Base-by-base conservation (phyloP, 202 grass and related monocot species). In the Panicum virgatum region DNA sequence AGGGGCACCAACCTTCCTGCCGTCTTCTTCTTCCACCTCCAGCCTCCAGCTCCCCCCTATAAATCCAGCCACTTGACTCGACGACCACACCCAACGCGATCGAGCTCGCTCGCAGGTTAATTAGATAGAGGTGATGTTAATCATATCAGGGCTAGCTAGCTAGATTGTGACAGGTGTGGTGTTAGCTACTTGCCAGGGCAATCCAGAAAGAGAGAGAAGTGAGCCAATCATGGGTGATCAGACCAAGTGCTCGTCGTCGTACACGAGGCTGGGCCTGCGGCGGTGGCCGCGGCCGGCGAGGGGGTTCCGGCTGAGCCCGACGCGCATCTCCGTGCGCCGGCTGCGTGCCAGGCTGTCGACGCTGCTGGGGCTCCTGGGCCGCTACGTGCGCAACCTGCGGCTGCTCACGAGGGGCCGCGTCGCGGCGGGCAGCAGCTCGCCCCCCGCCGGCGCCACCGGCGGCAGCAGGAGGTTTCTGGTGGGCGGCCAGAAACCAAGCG, bases 1-100 rank as follows among this genome's bases (percentile, higher is more conserved):
- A 79, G 61, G n/a, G 53, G 67, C 67, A 83, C 80, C 86, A 40
- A 85, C 87, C 72, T 89, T 85, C 87, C 87, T 81, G 64, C 82
- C 70, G 45, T 70, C 87, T 87, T 77, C 77, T 72, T 62, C 76
- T n/a, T n/a, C n/a, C n/a, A n/a, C n/a, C 43, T 48, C 27, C 32
- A 34, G 2, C 2, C 43, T 39, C 39, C 7, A 40, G 5, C n/a
- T 37, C 46, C 54, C 54, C 69, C 62, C 46, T 89, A 81, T 81
- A 89, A 85, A 89, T 81, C 36, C 10, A 25, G 38, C 71, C 62
- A 81, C 82, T 85, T 89, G 70, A 81, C 77, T 68, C 67, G 16
- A 78, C 76, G 75, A 72, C 63, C 77, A 48, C 54, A 64, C 66
- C 62, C 3, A 32, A 30, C 45, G 26, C 81, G 63, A 29, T 11